phyloP scores from a whole-genome alignment of 352 stramenopile genomes.

The Phytophthora aleatoria region DNA sequence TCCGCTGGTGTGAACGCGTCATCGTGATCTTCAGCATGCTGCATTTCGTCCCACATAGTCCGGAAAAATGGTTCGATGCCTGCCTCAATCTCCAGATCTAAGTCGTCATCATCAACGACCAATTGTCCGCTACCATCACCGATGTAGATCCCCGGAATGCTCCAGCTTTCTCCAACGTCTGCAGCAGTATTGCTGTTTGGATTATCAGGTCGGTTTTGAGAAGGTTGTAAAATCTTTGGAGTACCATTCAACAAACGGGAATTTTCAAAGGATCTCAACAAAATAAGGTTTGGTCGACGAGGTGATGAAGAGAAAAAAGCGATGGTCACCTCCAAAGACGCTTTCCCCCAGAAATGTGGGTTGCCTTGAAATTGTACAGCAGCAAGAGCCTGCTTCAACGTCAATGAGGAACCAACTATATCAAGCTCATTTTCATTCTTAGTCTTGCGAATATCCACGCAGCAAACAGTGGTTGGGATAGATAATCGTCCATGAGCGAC shows the following conservation, averaged over 20 bases:
- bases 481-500: conserved; percentile 26
- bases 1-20: conserved; percentile 16
- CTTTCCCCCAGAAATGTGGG: conserved; percentile 17
- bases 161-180: no score
- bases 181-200: no score
- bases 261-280: conserved; percentile 16
- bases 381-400: conserved; percentile 21
- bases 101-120: no score
- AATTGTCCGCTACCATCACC: no score
- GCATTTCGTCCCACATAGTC: no score
- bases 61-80: no score
- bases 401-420: conserved; percentile 21
- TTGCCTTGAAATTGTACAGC: conserved; percentile 16
- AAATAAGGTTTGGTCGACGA: not conserved
- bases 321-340: conserved; percentile 20
- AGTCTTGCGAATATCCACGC: conserved; percentile 25
- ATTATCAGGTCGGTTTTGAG: no score
- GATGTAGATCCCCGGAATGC: no score
- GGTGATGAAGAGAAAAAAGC: conserved; percentile 5
- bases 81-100: no score
- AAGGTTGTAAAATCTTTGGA: no score
- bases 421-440: conserved; percentile 16
- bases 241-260: no score
- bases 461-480: conserved; percentile 29
- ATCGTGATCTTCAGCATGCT: no score